These are phyloP conservation scores for Naegleria lovaniensis DNA, from an alignment of 208 protist genomes.

Conservation along the genomic window DNA sequence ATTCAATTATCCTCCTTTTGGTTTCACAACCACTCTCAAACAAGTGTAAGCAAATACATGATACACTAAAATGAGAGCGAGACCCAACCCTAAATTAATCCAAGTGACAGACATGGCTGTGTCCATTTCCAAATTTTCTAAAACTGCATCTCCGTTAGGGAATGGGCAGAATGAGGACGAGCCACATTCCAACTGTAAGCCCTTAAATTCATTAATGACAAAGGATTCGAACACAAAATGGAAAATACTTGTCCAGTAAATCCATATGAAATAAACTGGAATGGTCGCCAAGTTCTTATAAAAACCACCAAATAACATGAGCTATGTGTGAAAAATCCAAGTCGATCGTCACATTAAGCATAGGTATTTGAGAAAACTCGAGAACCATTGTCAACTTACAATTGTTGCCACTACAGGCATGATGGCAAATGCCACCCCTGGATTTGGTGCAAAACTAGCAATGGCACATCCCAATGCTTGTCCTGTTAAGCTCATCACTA, in stretches of 20 bases:
- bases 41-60: neutral
- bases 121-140: neutral
- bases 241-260: neutral
- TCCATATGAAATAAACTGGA: slow-evolving; percentile 22
- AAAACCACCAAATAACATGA: slow-evolving; percentile 38
- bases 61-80: neutral
- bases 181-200: neutral
- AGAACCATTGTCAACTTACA: neutral
- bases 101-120: neutral
- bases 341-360: too few relatives aligned
- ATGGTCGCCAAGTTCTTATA: slow-evolving; percentile 23
- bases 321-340: too few relatives aligned
- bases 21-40: neutral
- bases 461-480: neutral
- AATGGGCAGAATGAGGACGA: neutral
- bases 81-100: neutral
- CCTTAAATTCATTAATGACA: neutral
- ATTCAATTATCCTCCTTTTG: neutral
- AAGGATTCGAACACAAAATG: neutral
- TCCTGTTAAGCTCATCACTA: neutral
- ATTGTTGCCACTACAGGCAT: neutral
- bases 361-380: too few relatives aligned
- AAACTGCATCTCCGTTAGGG: neutral
- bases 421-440: neutral
- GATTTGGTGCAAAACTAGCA: neutral